These are phyloP conservation scores for Ormosia semicastrata DNA, from an alignment of 306 rosid genomes.

Conservation along the genomic window DNA sequence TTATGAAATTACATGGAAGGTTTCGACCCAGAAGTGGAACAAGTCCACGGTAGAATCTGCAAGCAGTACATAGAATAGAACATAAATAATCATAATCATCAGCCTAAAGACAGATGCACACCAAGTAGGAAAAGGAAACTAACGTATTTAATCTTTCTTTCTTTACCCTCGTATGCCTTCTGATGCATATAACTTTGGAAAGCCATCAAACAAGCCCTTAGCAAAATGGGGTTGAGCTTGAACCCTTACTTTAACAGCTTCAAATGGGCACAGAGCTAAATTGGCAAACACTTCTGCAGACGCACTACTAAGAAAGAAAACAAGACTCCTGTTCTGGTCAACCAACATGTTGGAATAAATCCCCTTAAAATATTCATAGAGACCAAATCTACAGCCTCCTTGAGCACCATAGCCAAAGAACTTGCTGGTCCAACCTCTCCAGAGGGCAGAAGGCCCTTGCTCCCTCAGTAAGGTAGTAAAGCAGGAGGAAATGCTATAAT, in stretches of 20 bases:
- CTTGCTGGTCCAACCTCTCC: constrained; percentile 65
- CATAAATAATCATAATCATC: constrained; percentile 25
- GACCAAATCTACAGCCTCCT: constrained; percentile 64
- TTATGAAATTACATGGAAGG: constrained; percentile 58
- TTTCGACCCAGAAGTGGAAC: constrained; percentile 64
- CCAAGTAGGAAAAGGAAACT: constrained; percentile 25
- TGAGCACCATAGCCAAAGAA: constrained; percentile 60
- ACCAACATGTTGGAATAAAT: constrained; percentile 40
- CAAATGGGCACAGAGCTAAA: constrained; percentile 59
- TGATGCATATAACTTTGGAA: constrained; percentile 55
- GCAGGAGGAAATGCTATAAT: constrained; percentile 48
- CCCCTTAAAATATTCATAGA: constrained; percentile 55
- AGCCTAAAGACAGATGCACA: constrained; percentile 5
- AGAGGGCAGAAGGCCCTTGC: constrained; percentile 61
- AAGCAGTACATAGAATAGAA: constrained; percentile 20
- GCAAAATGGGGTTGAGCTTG: constrained; percentile 56
- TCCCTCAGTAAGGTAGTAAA: constrained; percentile 50
- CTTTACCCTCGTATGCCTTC: constrained; percentile 56
- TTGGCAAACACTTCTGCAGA: constrained; percentile 66
- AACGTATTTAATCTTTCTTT: neutral
- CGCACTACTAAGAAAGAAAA: constrained; percentile 54
- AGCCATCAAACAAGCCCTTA: constrained; percentile 54
- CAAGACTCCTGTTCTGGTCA: constrained; percentile 42
- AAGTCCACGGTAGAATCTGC: constrained; percentile 70
- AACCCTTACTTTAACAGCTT: constrained; percentile 60